Evolutionary conservation across 2,329 filamentous ascomycete genomes (phyloP), one percentile per base, ranked within the genome.

Genomic region (Fusarium avenaceum): DNA sequence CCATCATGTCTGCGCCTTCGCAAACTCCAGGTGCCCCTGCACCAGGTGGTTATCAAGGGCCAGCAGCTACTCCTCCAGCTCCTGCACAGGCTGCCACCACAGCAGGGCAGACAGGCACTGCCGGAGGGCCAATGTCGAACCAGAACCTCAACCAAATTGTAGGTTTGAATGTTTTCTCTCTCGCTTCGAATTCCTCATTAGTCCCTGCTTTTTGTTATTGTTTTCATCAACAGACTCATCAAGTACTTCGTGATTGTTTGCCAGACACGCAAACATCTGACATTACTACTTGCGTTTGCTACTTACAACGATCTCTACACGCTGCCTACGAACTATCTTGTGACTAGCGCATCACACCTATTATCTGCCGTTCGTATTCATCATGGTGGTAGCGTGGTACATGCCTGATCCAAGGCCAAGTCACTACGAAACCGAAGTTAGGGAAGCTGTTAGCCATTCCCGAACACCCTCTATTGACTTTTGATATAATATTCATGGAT

Each of bases 121-220:
- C 80, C 7, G 74, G 72, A 47, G 74, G 73, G 20, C 78, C 81
- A 11, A 90, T 93, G 80, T 93, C 91, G 3, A 93, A 95, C 67
- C 93, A 96, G 74, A 97, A 97, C 76, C 80, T 97, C 2, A 98
- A 98, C 74, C 94, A 97, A 73, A 98, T 98, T 80, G 95, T 97
- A 86, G 87, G 94, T 83, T 30, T 8, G 17, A n/a, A 14, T 14
- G 84, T 45, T 50, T 33, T 53, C 32, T 44, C 44, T 4, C 32
- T 48, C 28, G 19, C 54, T 45, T 66, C 14, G 30, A 19, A 38
- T 11, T 57, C 17, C n/a, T 17, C n/a, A 19, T n/a, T 17, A 38
- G 17, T 38, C 17, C 9, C 17, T 38, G 17, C 35, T 19, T 38
- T 38, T n/a, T 38, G 17, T 38, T 10, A 38, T n/a, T n/a, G n/a